phyloP scores from a whole-genome alignment of 176 grass and related monocot genomes.

The Poa annua region DNA sequence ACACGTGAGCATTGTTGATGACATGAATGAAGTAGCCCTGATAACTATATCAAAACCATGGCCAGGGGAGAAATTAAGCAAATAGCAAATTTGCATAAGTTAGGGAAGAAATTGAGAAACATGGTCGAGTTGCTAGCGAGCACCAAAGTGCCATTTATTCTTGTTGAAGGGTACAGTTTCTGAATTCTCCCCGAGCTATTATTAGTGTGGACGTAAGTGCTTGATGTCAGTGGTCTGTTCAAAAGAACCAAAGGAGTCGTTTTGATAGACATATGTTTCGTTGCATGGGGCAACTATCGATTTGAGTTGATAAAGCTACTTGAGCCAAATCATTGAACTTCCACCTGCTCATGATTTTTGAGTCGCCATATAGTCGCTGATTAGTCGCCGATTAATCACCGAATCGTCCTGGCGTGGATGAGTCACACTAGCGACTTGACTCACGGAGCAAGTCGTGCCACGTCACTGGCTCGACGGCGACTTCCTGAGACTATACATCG shows the following conservation, averaged over 20 bases:
- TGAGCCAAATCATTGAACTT: neutral
- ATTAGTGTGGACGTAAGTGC: neutral
- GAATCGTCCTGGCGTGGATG: too few relatives aligned
- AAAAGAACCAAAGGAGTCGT: neutral
- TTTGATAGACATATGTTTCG: constrained; percentile 11
- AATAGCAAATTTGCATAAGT: neutral
- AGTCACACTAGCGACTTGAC: too few relatives aligned
- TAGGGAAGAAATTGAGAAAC: neutral
- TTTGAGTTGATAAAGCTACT: neutral
- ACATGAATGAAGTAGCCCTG: neutral
- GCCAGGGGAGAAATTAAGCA: neutral
- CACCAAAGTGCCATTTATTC: neutral
- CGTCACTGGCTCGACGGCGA: too few relatives aligned
- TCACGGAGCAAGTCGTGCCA: too few relatives aligned
- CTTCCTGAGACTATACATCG: too few relatives aligned
- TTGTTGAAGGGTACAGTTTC: neutral
- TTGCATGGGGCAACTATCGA: constrained; percentile 10
- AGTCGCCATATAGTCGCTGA: too few relatives aligned
- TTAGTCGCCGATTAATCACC: too few relatives aligned
- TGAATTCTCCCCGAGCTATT: constrained; percentile 1
- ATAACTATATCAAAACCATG: constrained; percentile 21
- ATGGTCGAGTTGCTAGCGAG: neutral
- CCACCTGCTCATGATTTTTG: too few relatives aligned
- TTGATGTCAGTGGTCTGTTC: neutral
- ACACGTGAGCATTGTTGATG: constrained; percentile 17